phyloP scores from a whole-genome alignment of 164 flowering plant genomes.

The Tetracentron sinense region DNA sequence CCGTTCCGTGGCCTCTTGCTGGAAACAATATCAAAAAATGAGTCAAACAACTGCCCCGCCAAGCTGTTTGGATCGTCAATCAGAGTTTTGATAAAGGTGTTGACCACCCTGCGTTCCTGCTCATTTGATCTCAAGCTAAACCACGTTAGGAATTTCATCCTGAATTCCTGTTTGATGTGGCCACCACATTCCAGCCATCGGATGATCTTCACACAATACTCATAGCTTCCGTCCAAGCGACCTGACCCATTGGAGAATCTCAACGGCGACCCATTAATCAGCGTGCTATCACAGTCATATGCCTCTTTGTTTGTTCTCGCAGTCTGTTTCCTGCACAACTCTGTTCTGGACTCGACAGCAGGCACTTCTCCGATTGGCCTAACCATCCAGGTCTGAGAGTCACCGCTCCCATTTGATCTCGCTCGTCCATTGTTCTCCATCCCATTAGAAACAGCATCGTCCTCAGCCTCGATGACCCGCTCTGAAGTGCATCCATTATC shows the following conservation, averaged over 20 bases:
- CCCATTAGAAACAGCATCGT: slow-evolving; percentile 53
- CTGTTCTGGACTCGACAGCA: slow-evolving; percentile 51
- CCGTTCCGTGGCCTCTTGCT: slow-evolving; percentile 67
- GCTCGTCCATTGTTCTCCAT: slow-evolving; percentile 43
- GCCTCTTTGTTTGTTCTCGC: slow-evolving; percentile 47
- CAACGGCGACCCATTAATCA: slow-evolving; percentile 68
- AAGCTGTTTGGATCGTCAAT: slow-evolving; percentile 80
- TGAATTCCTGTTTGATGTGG: slow-evolving; percentile 71
- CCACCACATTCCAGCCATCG: slow-evolving; percentile 85
- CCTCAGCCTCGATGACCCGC: slow-evolving; percentile 51
- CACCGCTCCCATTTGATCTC: slow-evolving; percentile 64
- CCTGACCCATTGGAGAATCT: slow-evolving; percentile 35
- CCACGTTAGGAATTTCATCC: slow-evolving; percentile 91
- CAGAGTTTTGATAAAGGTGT: slow-evolving; percentile 73
- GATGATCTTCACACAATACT: slow-evolving; percentile 83
- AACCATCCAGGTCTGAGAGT: slow-evolving; percentile 48
- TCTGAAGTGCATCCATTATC: slow-evolving; percentile 53
- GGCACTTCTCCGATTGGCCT: slow-evolving; percentile 42
- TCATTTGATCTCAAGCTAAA: slow-evolving; percentile 86
- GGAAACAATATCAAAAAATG: slow-evolving; percentile 74
- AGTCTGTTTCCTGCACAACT: slow-evolving; percentile 45
- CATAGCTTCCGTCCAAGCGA: slow-evolving; percentile 65
- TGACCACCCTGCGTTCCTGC: slow-evolving; percentile 85
- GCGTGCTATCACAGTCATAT: slow-evolving; percentile 79
- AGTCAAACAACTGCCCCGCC: slow-evolving; percentile 85